Evolutionary conservation across 2,329 filamentous ascomycete genomes (phyloP).

Genomic region (Pseudogymnoascus sp.): DNA sequence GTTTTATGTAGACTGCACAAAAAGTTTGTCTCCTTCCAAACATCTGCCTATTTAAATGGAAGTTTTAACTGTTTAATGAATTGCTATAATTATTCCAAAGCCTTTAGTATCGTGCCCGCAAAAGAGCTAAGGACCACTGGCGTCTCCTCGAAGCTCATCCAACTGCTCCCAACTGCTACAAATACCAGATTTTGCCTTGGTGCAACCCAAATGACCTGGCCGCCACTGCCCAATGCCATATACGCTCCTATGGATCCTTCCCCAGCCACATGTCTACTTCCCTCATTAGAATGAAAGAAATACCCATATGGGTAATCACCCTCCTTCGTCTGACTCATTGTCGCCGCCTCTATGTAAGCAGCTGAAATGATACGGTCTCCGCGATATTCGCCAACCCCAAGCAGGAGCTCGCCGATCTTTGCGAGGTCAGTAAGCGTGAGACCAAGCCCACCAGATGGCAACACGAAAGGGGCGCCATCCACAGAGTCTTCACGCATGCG

Average conservation of each 20-base stretch:
- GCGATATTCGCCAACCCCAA: not conserved
- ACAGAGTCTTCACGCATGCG: not conserved
- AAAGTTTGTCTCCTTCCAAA: not conserved
- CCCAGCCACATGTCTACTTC: not conserved
- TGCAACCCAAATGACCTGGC: constrained; percentile 3
- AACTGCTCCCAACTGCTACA: not conserved
- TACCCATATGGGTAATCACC: constrained; percentile 2
- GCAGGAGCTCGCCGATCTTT: not conserved
- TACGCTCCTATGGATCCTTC: not conserved
- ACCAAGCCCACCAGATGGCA: not conserved
- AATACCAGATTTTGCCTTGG: not conserved
- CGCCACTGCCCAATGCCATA: not conserved
- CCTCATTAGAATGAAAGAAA: not conserved
- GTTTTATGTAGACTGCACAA: not conserved
- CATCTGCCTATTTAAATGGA: not conserved
- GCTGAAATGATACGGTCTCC: not conserved
- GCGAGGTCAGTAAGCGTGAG: not conserved
- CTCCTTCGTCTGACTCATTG: not conserved
- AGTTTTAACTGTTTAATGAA: not conserved
- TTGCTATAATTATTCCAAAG: not conserved
- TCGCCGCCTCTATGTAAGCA: not conserved
- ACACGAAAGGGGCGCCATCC: not conserved
- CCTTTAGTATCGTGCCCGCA: not conserved
- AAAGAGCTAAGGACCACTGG: not conserved
- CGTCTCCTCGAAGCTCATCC: not conserved